Evolutionary conservation across 495 filamentous ascomycete species (phyloP).

Genomic region (Venustampulla echinocandica): DNA sequence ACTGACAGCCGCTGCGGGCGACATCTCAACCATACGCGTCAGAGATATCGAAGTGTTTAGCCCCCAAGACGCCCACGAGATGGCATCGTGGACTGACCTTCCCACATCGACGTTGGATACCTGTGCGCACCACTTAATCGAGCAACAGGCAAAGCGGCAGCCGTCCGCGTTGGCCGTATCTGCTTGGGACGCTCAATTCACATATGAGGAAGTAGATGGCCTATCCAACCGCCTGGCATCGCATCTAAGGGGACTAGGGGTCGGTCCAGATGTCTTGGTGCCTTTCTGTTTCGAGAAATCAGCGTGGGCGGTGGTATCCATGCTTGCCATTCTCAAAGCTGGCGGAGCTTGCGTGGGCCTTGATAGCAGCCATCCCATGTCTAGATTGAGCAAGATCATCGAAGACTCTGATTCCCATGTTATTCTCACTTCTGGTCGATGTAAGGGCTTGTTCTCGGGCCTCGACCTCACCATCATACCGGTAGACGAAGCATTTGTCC

Average conservation of each 20-base stretch:
- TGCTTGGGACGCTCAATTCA: constrained; percentile 29
- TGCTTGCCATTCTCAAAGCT: constrained; percentile 32
- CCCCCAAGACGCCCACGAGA: no score
- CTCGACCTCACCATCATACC: constrained; percentile 15
- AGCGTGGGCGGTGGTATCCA: constrained; percentile 28
- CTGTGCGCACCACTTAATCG: no score
- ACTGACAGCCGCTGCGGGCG: no score
- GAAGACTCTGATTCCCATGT: not conserved
- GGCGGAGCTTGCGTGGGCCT: constrained; percentile 40
- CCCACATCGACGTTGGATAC: no score
- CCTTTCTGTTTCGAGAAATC: constrained; percentile 34
- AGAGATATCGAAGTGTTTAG: no score
- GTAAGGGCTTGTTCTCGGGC: not conserved
- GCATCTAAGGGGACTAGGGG: not conserved
- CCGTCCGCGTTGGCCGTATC: no score
- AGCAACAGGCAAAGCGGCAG: no score
- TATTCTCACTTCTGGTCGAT: not conserved
- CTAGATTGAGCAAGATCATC: not conserved
- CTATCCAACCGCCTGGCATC: not conserved
- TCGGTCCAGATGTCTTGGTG: not conserved
- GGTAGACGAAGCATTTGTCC: not conserved
- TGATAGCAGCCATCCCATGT: constrained; percentile 32
- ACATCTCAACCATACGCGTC: no score
- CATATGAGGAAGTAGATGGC: constrained; percentile 15
- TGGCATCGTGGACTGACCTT: no score